phyloP scores from a whole-genome alignment of 495 filamentous ascomycete species.

The Tuber melanosporum region DNA sequence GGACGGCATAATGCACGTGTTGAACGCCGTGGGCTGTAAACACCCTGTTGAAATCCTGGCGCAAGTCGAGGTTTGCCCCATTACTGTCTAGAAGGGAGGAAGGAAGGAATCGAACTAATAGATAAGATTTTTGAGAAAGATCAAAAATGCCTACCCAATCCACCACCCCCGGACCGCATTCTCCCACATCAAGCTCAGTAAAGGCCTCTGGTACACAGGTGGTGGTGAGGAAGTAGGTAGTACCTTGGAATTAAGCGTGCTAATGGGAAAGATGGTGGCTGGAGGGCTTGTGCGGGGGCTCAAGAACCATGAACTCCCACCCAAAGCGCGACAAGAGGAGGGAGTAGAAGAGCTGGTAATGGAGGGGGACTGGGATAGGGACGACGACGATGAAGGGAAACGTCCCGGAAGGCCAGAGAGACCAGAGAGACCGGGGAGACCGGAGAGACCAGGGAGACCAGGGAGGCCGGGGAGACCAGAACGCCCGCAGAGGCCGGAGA shows the following conservation, averaged over 20 bases:
- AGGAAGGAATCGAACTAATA: neutral
- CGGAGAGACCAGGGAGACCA: too few species aligned
- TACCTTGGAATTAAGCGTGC: conserved; percentile 89
- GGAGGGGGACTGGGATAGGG: neutral
- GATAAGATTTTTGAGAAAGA: conserved; percentile 48
- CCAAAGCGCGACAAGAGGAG: neutral
- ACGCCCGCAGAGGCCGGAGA: neutral
- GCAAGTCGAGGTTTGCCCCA: conserved; percentile 51
- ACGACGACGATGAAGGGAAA: neutral
- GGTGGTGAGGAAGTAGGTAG: conserved; percentile 90
- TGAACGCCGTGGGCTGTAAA: conserved; percentile 12
- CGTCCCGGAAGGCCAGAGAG: neutral
- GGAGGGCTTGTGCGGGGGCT: conserved; percentile 53
- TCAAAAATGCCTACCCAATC: conserved; percentile 66
- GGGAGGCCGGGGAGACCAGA: too few species aligned
- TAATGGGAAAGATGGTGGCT: conserved; percentile 95
- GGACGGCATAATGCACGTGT: conserved; percentile 14
- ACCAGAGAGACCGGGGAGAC: neutral
- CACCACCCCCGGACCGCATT: conserved; percentile 75
- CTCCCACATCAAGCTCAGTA: conserved; percentile 63
- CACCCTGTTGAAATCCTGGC: conserved; percentile 50
- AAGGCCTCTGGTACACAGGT: conserved; percentile 77
- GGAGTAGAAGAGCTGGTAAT: neutral
- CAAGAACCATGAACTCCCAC: conserved; percentile 29
- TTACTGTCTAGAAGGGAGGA: neutral